Percentiles rank a stretch among this genome's conserved stretches.
These are phyloP conservation scores for Aspergillus tubingensis DNA, from an alignment of 2,329 filamentous ascomycete species.

Conservation along the genomic window DNA sequence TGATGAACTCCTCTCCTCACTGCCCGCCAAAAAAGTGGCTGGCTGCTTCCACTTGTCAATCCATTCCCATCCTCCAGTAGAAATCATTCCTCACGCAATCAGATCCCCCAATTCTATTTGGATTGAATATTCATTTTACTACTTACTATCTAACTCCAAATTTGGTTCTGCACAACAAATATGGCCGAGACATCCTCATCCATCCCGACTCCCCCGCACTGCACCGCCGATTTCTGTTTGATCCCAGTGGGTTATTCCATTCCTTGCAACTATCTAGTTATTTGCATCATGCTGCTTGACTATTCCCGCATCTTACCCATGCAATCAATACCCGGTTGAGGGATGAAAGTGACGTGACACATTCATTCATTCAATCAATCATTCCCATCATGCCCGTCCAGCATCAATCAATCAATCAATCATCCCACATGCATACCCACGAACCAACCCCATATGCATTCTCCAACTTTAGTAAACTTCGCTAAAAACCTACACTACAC, in stretches of 20 bases:
- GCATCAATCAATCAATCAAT: too few species aligned
- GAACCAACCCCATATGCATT: neutral
- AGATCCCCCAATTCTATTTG: neutral
- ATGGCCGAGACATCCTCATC: slow-evolving; percentile 28
- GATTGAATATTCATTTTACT: too few species aligned
- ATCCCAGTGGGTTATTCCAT: slow-evolving; percentile 64
- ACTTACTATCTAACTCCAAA: neutral
- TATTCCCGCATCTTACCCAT: neutral
- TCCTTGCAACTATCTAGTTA: neutral
- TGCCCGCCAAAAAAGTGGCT: neutral
- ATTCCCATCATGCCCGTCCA: too few species aligned
- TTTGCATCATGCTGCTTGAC: neutral
- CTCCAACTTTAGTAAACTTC: too few species aligned
- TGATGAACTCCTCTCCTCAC: too few species aligned
- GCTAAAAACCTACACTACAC: neutral
- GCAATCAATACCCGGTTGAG: neutral
- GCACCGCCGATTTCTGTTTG: slow-evolving; percentile 88
- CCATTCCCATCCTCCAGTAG: neutral
- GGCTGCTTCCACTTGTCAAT: neutral
- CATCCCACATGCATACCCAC: neutral
- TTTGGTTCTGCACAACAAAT: neutral
- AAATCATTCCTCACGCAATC: neutral
- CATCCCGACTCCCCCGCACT: slow-evolving; percentile 66
- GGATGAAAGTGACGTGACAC: too few species aligned
- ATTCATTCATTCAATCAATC: too few species aligned